phyloP scores from a whole-genome alignment of 305 asterid species.

The Caryopteris hybrid region DNA sequence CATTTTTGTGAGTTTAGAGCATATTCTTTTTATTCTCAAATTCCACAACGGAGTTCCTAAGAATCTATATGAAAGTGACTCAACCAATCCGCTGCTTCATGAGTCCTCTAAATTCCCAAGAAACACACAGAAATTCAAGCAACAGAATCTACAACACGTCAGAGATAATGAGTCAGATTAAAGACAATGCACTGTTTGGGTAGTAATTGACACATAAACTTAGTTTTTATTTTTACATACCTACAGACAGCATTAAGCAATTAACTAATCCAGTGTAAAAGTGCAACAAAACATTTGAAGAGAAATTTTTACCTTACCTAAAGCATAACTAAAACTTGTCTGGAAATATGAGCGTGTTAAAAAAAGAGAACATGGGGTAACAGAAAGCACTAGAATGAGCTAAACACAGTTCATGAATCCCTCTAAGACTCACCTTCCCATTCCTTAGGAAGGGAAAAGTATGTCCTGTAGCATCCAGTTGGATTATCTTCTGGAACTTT shows the following conservation, averaged over 20 bases:
- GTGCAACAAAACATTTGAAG: background rate
- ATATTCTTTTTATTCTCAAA: background rate
- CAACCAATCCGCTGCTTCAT: background rate
- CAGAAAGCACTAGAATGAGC: conserved; percentile 11
- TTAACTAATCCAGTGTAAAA: background rate
- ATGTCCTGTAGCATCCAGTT: conserved; percentile 93
- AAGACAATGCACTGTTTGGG: background rate
- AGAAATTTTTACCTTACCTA: background rate
- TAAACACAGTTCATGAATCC: background rate
- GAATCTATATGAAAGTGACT: background rate
- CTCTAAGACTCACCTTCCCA: conserved; percentile 80
- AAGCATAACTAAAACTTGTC: background rate
- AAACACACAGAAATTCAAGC: background rate
- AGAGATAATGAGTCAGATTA: background rate
- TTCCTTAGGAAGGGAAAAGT: conserved; percentile 76
- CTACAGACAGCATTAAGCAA: background rate
- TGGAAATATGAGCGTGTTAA: background rate
- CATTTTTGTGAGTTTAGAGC: background rate
- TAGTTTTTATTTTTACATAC: too few relatives aligned
- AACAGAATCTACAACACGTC: background rate
- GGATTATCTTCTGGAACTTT: conserved; percentile 94
- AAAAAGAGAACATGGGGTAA: background rate
- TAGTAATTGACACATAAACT: background rate
- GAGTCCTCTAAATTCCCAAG: background rate
- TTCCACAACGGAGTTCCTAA: background rate